Evolutionary conservation across 1,284 basidiomycete species (phyloP).

Genomic region (Kalmanozyma brasiliensis): DNA sequence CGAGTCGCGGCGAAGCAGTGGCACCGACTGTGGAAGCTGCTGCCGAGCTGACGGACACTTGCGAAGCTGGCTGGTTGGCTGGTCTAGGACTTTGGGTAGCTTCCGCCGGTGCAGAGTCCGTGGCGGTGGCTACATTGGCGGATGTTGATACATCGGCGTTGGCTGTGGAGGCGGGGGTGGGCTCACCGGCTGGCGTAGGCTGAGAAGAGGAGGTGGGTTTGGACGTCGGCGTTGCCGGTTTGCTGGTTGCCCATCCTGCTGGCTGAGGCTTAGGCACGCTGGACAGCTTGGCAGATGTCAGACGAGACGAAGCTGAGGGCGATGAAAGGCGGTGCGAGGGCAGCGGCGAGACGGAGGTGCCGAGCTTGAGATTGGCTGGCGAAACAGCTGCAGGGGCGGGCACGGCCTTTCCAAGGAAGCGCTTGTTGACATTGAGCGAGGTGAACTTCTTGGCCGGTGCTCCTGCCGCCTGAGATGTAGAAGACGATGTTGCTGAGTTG

Average conservation of each 20-base stretch:
- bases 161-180: conserved; percentile 2
- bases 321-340: conserved; percentile 42
- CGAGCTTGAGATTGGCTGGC: conserved; percentile 36
- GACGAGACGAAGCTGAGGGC: conserved; percentile 33
- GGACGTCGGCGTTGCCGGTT: conserved; percentile 20
- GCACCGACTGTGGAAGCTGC: conserved; percentile 10
- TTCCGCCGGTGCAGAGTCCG: conserved; percentile 33
- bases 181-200: conserved; percentile 3
- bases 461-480: conserved; percentile 21
- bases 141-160: conserved; percentile 10
- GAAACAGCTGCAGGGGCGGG: conserved; percentile 28
- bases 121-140: not conserved
- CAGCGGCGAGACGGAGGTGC: conserved; percentile 30
- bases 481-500: conserved; percentile 9
- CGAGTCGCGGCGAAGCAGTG: conserved; percentile 49
- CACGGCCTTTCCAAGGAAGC: conserved; percentile 63
- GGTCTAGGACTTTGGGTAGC: conserved; percentile 31
- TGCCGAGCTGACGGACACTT: conserved; percentile 4
- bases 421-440: conserved; percentile 64
- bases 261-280: conserved; percentile 51
- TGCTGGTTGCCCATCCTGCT: conserved; percentile 48
- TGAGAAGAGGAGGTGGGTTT: conserved; percentile 20
- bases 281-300: conserved; percentile 50
- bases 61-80: conserved; percentile 12
- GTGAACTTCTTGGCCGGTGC: conserved; percentile 58